Conservation (phyloP, 2,329 filamentous ascomycete species). For the Blastomyces emzantsi region DNA sequence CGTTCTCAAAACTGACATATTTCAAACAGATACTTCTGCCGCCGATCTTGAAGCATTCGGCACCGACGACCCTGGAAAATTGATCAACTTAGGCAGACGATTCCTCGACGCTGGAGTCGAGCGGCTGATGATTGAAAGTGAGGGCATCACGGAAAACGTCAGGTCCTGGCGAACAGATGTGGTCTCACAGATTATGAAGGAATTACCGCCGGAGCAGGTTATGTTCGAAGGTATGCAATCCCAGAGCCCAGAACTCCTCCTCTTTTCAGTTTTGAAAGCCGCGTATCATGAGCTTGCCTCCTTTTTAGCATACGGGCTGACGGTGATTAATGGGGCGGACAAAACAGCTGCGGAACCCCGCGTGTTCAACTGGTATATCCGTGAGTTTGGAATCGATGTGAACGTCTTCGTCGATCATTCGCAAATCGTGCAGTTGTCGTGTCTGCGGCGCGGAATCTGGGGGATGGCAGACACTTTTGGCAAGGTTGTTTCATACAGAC, state of each 20-base stretch:
- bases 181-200: constrained; percentile 44
- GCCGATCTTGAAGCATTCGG: constrained; percentile 41
- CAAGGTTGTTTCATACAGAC: constrained; percentile 39
- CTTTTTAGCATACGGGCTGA: no score
- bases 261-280: not conserved
- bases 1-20: not conserved
- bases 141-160: constrained; percentile 52
- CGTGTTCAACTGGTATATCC: constrained; percentile 50
- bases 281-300: no score
- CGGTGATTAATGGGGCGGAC: not conserved
- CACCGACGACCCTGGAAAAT: constrained; percentile 42
- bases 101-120: constrained; percentile 48
- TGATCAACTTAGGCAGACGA: constrained; percentile 42
- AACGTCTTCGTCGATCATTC: constrained; percentile 51
- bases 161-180: constrained; percentile 47
- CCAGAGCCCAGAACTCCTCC: not conserved
- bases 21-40: constrained; percentile 36
- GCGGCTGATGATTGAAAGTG: constrained; percentile 51
- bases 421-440: constrained; percentile 49
- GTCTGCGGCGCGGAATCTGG: constrained; percentile 46
- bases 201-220: constrained; percentile 44
- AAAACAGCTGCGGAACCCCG: constrained; percentile 43
- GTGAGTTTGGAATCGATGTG: constrained; percentile 49
- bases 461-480: constrained; percentile 49
- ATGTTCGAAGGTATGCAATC: constrained; percentile 43